A percentile compares a stretch with the other conserved stretches of the same genome.
Conservation (phyloP, 2,329 filamentous ascomycete species). For the Elsinoe ampelina region DNA sequence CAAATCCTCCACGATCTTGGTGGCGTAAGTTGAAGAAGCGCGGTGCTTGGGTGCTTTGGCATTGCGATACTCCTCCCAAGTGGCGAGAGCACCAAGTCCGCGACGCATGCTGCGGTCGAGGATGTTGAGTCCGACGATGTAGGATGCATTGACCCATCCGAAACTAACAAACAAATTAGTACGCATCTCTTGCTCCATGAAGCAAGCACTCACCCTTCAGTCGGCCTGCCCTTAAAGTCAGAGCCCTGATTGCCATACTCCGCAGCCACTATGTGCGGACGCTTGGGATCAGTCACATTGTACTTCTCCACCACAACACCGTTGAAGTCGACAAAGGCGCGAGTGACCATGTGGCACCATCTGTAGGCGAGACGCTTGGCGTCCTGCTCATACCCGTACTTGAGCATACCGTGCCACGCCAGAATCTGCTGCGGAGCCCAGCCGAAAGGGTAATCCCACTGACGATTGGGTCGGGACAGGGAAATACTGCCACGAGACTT, state of each 20-base stretch:
- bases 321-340: slow-evolving; percentile 97
- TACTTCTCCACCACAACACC: slow-evolving; percentile 98
- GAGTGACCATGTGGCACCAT: slow-evolving; percentile 97
- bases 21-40: background rate
- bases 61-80: slow-evolving; percentile 72
- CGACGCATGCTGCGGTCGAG: slow-evolving; percentile 82
- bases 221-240: slow-evolving; percentile 90
- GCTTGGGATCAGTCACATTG: slow-evolving; percentile 81
- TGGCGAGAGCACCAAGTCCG: slow-evolving; percentile 77
- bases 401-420: slow-evolving; percentile 84
- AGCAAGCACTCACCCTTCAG: slow-evolving; percentile 70
- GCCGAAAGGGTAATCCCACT: slow-evolving; percentile 97
- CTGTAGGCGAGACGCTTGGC: slow-evolving; percentile 86
- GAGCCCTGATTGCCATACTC: slow-evolving; percentile 96
- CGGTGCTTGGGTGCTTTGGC: slow-evolving; percentile 26
- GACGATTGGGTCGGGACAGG: slow-evolving; percentile 78
- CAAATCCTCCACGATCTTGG: background rate
- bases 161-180: slow-evolving; percentile 50
- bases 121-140: slow-evolving; percentile 84
- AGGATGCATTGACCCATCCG: slow-evolving; percentile 98
- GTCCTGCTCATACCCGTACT: slow-evolving; percentile 86
- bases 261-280: slow-evolving; percentile 88
- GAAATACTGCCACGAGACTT: slow-evolving; percentile 74
- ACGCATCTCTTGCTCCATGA: background rate
- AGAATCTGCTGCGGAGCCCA: slow-evolving; percentile 99